Evolutionary conservation across 2,329 filamentous ascomycete species (phyloP).

Genomic region (Phaeosphaeria sp.): DNA sequence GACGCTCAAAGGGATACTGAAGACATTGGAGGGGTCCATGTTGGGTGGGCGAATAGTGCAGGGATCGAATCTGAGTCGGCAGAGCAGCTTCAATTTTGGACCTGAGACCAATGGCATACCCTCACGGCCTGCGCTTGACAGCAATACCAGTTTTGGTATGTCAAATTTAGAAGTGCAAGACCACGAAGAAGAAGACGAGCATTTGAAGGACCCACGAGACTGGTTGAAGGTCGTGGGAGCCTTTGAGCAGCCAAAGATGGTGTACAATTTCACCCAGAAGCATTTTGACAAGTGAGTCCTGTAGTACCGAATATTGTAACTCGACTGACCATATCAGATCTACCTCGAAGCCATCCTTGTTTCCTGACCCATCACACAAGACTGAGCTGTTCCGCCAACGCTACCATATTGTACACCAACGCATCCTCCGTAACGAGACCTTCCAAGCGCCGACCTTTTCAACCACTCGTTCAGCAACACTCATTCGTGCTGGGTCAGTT

Average conservation of each 20-base stretch:
- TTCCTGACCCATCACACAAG: conserved; percentile 82
- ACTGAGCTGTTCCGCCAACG: conserved; percentile 86
- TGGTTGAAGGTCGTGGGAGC: conserved; percentile 87
- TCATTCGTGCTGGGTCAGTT: conserved; percentile 66
- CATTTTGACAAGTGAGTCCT: conserved; percentile 78
- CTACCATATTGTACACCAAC: conserved; percentile 91
- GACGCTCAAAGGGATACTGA: conserved; percentile 79
- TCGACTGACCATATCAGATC: conserved; percentile 38
- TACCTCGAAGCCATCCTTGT: conserved; percentile 50
- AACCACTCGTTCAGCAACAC: conserved; percentile 57
- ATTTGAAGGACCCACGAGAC: conserved; percentile 71
- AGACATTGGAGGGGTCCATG: conserved; percentile 86
- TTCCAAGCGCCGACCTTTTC: conserved; percentile 85
- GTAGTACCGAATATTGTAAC: rapidly evolving
- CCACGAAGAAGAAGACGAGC: conserved; percentile 64
- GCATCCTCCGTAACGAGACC: conserved; percentile 88
- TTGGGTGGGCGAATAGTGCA: conserved; percentile 75
- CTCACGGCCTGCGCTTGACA: conserved; percentile 56
- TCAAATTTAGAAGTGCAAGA: conserved; percentile 59
- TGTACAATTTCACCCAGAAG: conserved; percentile 82
- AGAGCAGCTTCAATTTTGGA: conserved; percentile 71
- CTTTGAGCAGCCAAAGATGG: conserved; percentile 81
- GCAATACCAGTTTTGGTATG: conserved; percentile 69
- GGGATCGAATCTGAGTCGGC: conserved; percentile 63
- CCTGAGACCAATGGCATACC: conserved; percentile 33